phyloP scores from a whole-genome alignment of 495 filamentous ascomycete genomes.

The Neurospora cerealis region DNA sequence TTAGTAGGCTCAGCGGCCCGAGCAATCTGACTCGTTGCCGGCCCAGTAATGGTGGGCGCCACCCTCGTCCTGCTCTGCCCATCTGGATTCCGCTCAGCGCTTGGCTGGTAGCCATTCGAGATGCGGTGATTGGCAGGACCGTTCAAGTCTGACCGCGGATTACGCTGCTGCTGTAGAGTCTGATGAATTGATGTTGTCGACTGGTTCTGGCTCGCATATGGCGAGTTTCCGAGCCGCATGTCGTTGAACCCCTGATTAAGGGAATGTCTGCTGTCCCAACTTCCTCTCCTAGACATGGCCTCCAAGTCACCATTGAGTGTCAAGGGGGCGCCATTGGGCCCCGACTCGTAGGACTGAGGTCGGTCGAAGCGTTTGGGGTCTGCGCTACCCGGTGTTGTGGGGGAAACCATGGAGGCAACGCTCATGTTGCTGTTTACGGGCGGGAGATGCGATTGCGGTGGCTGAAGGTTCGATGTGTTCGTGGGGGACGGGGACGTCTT shows the following conservation, averaged over 20 bases:
- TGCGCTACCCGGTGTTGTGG: conserved; percentile 32
- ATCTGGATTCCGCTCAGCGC: conserved; percentile 41
- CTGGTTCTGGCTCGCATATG: conserved; percentile 66
- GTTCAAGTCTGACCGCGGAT: conserved; percentile 35
- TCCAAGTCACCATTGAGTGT: conserved; percentile 16
- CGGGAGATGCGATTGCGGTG: conserved; percentile 35
- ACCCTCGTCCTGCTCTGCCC: conserved; percentile 46
- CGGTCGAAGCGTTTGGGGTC: conserved; percentile 31
- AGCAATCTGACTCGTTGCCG: conserved; percentile 66
- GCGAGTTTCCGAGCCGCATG: conserved; percentile 55
- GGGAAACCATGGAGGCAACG: conserved; percentile 47
- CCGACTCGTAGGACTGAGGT: conserved; percentile 37
- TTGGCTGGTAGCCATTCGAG: conserved; percentile 55
- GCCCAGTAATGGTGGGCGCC: conserved; percentile 67
- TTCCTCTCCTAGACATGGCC: conserved; percentile 55
- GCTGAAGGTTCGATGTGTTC: conserved; percentile 25
- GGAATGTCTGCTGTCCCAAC: conserved; percentile 54
- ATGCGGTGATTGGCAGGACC: conserved; percentile 39
- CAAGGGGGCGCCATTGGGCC: conserved; percentile 19
- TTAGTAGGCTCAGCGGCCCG: conserved; percentile 72
- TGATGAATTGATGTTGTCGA: conserved; percentile 63
- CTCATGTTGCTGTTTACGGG: conserved; percentile 42
- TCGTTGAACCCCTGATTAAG: conserved; percentile 62
- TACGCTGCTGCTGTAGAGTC: conserved; percentile 40
- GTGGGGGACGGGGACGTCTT: conserved; percentile 43